Base-by-base conservation (phyloP, 2,329 filamentous ascomycete species). In the Colletotrichum sp. region DNA sequence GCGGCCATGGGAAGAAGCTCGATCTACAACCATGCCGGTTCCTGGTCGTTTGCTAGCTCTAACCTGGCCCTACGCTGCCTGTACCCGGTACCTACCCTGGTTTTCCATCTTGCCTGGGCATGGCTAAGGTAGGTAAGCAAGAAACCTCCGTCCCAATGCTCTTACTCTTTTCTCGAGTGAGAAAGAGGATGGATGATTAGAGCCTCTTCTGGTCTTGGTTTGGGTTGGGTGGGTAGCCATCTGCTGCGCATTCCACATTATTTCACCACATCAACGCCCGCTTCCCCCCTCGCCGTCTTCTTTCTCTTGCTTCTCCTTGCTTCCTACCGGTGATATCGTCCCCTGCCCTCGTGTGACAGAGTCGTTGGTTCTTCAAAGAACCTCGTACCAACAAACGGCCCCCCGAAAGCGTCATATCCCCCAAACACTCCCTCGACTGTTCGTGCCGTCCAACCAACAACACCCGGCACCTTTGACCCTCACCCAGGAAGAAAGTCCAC, bases 401-500 rank as follows among this genome's bases (percentile, higher is more conserved):
- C 68, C 68, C 68, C 69, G 12, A 49, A 59, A 59, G 55, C 52
- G 26, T 44, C 34, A n/a, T 16, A n/a, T 16, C 36, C 59, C 39
- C 26, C 60, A 49, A 21, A 28, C 57, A 52, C n/a, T 52, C 44
- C 10, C n/a, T 55, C 66, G 57, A 60, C 49, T 66, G 70, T 73
- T 24, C 74, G 26, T 73, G 24, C 66, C 57, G 65, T 69, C 74
- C 28, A 49, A 73, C 70, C 70, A 73, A 73, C 34, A 59, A 36
- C 59, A 60, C 21, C 64, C 71, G 63, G 26, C 64, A 68, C 72
- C 69, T 76, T 64, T 68, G 73, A 73, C 73, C 59, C 59, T 63
- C 64, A 24, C 52, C 26, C 18, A 32, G 6, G 44, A 52, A 52
- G 44, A 52, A 52, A 55, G 26, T 28, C 65, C 18, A 24, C 65